Conservation (phyloP, 2,329 filamentous ascomycete species). For the Fusarium virguliforme region DNA sequence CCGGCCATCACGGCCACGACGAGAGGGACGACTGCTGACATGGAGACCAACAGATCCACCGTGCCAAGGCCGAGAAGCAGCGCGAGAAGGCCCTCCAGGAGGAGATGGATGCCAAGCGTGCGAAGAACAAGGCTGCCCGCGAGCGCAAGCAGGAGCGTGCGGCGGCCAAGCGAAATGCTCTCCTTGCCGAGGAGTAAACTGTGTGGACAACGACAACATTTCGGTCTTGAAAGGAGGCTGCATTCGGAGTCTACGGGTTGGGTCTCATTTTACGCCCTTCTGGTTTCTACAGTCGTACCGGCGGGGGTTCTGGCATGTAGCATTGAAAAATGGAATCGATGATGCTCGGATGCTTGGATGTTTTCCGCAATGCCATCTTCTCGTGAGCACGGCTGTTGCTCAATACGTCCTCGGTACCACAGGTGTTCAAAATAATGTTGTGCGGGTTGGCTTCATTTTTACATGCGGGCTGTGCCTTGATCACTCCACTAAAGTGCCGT, state of each 20-base stretch:
- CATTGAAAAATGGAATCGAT: slow-evolving; percentile 71
- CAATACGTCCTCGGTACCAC: slow-evolving; percentile 28
- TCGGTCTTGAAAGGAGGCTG: slow-evolving; percentile 69
- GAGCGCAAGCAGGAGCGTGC: slow-evolving; percentile 97
- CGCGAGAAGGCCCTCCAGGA: slow-evolving; percentile 97
- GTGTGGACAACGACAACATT: slow-evolving; percentile 62
- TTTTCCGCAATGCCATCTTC: slow-evolving; percentile 46
- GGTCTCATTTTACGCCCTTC: slow-evolving; percentile 66
- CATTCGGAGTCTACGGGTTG: slow-evolving; percentile 74
- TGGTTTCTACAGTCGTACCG: slow-evolving; percentile 66
- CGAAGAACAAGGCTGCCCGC: slow-evolving; percentile 99
- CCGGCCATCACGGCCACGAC: slow-evolving; percentile 5
- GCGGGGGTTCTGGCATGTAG: slow-evolving; percentile 70
- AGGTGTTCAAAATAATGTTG: slow-evolving; percentile 46
- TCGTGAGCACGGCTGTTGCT: slow-evolving; percentile 37
- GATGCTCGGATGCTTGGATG: slow-evolving; percentile 58
- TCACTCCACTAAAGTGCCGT: slow-evolving; percentile 1
- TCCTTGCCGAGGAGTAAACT: slow-evolving; percentile 77
- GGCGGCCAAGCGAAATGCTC: slow-evolving; percentile 89
- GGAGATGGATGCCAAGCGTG: slow-evolving; percentile 99
- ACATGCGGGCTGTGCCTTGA: slow-evolving; percentile 16
- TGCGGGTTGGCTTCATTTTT: slow-evolving; percentile 24
- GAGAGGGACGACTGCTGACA: slow-evolving; percentile 36
- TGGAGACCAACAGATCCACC: slow-evolving; percentile 84
- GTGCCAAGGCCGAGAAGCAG: slow-evolving; percentile 99